Evolutionary conservation across 352 stramenopile genomes (phyloP).

Genomic region (Blastocystis sp.): DNA sequence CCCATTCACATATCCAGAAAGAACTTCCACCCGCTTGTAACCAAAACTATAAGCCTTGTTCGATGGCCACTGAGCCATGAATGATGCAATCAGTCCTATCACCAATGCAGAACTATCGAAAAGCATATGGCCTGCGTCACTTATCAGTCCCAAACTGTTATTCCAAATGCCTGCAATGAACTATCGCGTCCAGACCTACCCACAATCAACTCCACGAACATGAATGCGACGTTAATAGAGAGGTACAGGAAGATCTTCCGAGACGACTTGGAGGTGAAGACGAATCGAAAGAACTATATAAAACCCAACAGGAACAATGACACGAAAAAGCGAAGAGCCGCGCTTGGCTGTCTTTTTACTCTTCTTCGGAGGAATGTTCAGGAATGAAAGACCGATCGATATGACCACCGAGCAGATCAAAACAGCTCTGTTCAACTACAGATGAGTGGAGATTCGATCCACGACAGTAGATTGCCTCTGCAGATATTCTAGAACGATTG

Average conservation of each 20-base stretch:
- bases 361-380: not conserved
- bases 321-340: not conserved
- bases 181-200: conserved; percentile 1
- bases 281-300: not conserved
- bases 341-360: not conserved
- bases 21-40: conserved; percentile 77
- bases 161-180: conserved; percentile 69
- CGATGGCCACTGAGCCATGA: conserved; percentile 73
- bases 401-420: not conserved
- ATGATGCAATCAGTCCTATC: conserved; percentile 76
- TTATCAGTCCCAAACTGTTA: conserved; percentile 78
- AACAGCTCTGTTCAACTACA: not conserved
- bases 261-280: conserved; percentile 64
- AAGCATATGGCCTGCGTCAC: conserved; percentile 80
- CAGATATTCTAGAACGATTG: not conserved
- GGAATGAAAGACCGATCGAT: not conserved
- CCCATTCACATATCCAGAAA: conserved; percentile 80
- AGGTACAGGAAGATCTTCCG: conserved; percentile 80
- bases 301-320: not conserved
- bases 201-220: conserved; percentile 79
- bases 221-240: conserved; percentile 76
- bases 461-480: not conserved
- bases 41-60: conserved; percentile 76
- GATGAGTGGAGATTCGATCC: not conserved
- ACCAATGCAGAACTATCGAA: conserved; percentile 78